These are phyloP conservation scores for Friedmanniomyces simplex DNA, from an alignment of 495 filamentous ascomycete species.

Conservation along the genomic window DNA sequence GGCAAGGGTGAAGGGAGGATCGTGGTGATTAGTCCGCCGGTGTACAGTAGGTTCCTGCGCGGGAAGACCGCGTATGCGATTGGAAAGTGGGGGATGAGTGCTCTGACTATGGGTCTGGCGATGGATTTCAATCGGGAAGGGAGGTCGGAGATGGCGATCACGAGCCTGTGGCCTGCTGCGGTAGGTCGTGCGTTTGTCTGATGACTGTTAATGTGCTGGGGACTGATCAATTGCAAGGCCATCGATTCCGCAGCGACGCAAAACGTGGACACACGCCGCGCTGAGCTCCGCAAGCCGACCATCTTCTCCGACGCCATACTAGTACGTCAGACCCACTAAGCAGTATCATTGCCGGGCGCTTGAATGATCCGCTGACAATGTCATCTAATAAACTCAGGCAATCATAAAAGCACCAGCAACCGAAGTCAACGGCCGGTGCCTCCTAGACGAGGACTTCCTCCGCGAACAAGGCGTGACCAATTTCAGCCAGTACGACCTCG, in stretches of 20 bases:
- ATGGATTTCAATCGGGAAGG: conserved; percentile 71
- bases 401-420: conserved; percentile 54
- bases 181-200: conserved; percentile 36
- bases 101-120: conserved; percentile 67
- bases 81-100: conserved; percentile 78
- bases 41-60: conserved; percentile 74
- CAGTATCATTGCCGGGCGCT: too few relatives aligned
- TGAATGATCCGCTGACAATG: too few relatives aligned
- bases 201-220: background rate
- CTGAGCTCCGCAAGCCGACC: conserved; percentile 55
- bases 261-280: conserved; percentile 35
- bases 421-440: conserved; percentile 58
- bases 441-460: conserved; percentile 77
- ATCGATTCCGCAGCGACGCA: conserved; percentile 66
- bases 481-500: conserved; percentile 62
- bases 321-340: too few relatives aligned
- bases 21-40: conserved; percentile 74
- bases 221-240: conserved; percentile 34
- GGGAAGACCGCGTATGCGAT: conserved; percentile 85
- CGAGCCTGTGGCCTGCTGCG: conserved; percentile 70
- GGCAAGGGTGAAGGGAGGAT: conserved; percentile 44
- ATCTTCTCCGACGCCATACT: conserved; percentile 76
- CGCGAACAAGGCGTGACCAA: conserved; percentile 54
- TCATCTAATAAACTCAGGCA: conserved; percentile 24
- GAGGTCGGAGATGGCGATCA: conserved; percentile 59